Evolutionary conservation across 371 early-diverging fungal genomes (phyloP).

Genomic region (Gilbertella persicaria): DNA sequence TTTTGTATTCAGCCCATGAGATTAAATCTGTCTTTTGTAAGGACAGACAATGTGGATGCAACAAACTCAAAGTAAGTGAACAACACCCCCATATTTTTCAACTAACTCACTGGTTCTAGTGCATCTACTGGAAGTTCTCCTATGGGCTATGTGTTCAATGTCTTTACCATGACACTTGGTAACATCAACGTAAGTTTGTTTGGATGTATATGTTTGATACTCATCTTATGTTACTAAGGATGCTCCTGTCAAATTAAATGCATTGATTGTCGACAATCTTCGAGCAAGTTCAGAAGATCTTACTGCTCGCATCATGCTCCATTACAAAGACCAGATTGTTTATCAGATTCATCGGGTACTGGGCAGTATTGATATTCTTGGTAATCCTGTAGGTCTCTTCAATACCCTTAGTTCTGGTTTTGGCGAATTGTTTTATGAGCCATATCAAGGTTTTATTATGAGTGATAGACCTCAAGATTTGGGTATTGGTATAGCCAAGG

Average conservation of each 20-base stretch:
- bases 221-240: conserved; percentile 44
- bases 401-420: conserved; percentile 85
- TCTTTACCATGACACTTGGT: conserved; percentile 88
- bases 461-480: conserved; percentile 87
- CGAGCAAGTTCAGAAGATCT: conserved; percentile 61
- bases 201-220: not conserved
- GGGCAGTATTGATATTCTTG: conserved; percentile 88
- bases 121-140: conserved; percentile 29
- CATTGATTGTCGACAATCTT: conserved; percentile 80
- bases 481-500: conserved; percentile 85
- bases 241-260: conserved; percentile 82
- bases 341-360: conserved; percentile 84
- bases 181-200: conserved; percentile 70
- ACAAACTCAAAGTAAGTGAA: conserved; percentile 33
- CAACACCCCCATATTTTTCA: too few species aligned
- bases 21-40: conserved; percentile 80
- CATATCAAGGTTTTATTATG: conserved; percentile 87
- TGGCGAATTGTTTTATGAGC: conserved; percentile 89
- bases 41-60: conserved; percentile 61
- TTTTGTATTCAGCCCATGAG: conserved; percentile 88
- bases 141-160: conserved; percentile 63
- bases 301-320: conserved; percentile 38
- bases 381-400: conserved; percentile 91
- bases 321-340: conserved; percentile 78
- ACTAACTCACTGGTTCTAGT: conserved; percentile 6